phyloP scores from a whole-genome alignment of 495 filamentous ascomycete species.

The Aspergillus avenaceus region DNA sequence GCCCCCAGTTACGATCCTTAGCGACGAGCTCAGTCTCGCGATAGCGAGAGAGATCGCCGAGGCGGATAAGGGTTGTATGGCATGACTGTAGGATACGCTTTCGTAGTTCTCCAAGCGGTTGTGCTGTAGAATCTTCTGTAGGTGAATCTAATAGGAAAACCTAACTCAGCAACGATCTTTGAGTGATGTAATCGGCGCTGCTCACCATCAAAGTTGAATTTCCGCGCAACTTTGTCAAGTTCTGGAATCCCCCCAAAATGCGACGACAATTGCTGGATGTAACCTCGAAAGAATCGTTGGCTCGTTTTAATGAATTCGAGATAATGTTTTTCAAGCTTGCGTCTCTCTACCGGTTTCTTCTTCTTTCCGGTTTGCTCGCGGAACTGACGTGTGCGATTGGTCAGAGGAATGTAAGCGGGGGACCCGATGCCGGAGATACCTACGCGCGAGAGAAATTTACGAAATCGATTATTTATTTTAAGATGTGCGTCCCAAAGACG shows the following conservation, averaged over 20 bases:
- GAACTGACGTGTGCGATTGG: slow-evolving; percentile 33
- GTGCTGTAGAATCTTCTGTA: slow-evolving; percentile 29
- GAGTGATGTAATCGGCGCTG: slow-evolving; percentile 1
- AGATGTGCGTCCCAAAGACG: slow-evolving; percentile 77
- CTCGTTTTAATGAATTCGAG: slow-evolving; percentile 78
- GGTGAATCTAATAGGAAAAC: slow-evolving; percentile 35
- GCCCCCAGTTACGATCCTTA: slow-evolving; percentile 72
- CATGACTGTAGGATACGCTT: slow-evolving; percentile 65
- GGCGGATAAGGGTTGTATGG: slow-evolving; percentile 75
- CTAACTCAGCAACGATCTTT: slow-evolving; percentile 23
- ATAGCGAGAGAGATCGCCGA: slow-evolving; percentile 91
- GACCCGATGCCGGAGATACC: slow-evolving; percentile 11
- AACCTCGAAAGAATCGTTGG: slow-evolving; percentile 81
- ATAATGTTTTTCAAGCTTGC: slow-evolving; percentile 78
- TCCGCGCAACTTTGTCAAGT: slow-evolving; percentile 64
- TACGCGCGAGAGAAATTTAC: slow-evolving; percentile 55
- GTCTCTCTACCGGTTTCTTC: slow-evolving; percentile 68
- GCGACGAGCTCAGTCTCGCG: slow-evolving; percentile 64
- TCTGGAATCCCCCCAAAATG: slow-evolving; percentile 68
- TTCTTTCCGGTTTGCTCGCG: slow-evolving; percentile 53
- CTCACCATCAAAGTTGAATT: slow-evolving; percentile 60
- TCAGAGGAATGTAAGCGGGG: slow-evolving; percentile 6
- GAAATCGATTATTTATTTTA: slow-evolving; percentile 71
- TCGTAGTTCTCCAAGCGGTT: slow-evolving; percentile 45
- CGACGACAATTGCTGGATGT: slow-evolving; percentile 72